Percentiles rank a stretch among this genome's conserved stretches.
phyloP scores from a whole-genome alignment of 108 stramenopile species.

The Nitzschia sp. region DNA sequence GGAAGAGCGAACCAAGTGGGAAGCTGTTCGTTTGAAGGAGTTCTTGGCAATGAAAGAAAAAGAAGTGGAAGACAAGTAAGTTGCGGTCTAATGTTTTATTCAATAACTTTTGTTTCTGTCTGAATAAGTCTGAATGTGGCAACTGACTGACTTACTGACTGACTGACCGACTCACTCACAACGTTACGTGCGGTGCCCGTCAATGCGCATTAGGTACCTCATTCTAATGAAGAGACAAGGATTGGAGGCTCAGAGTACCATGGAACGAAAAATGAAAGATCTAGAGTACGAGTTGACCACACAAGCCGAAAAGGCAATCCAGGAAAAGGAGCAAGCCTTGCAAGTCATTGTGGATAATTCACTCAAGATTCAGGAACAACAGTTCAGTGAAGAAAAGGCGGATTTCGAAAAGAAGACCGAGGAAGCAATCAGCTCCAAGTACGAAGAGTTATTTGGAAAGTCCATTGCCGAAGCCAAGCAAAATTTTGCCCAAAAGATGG shows the following conservation, averaged over 20 bases:
- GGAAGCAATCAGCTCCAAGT: slow-evolving; percentile 45
- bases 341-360: slow-evolving; percentile 58
- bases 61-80: slow-evolving; percentile 54
- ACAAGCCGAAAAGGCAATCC: slow-evolving; percentile 49
- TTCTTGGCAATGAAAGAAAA: slow-evolving; percentile 81
- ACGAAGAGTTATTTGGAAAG: slow-evolving; percentile 49
- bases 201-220: slow-evolving; percentile 52
- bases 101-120: too few species aligned
- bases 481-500: slow-evolving; percentile 49
- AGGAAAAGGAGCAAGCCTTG: slow-evolving; percentile 70
- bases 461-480: slow-evolving; percentile 45
- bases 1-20: slow-evolving; percentile 83
- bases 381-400: slow-evolving; percentile 37
- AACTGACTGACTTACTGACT: too few species aligned
- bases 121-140: too few species aligned
- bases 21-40: slow-evolving; percentile 80
- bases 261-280: slow-evolving; percentile 55
- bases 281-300: slow-evolving; percentile 55
- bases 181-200: background rate
- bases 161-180: too few species aligned
- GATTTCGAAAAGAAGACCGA: slow-evolving; percentile 48
- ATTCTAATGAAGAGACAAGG: slow-evolving; percentile 71
- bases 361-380: slow-evolving; percentile 45
- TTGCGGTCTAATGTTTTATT: too few species aligned
- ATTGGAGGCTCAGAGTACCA: slow-evolving; percentile 63